phyloP scores from a whole-genome alignment of 1,284 basidiomycete species.

The Marasmius fiardii region DNA sequence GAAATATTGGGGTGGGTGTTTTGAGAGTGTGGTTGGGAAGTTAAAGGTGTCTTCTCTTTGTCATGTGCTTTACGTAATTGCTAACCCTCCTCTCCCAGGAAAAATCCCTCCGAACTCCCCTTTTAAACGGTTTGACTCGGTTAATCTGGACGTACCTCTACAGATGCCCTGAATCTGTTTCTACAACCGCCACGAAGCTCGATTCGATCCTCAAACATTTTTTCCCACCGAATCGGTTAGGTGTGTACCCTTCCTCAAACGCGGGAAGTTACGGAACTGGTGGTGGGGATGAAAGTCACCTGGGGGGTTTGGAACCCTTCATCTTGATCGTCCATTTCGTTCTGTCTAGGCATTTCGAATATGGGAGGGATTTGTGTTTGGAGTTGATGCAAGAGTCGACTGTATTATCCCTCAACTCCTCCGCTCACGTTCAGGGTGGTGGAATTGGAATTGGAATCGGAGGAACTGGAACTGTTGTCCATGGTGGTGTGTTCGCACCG shows the following conservation, averaged over 20 bases:
- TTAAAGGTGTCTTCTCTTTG: slow-evolving; percentile 83
- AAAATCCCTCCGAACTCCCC: slow-evolving; percentile 65
- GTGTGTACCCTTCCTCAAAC: slow-evolving; percentile 64
- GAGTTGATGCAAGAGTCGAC: slow-evolving; percentile 73
- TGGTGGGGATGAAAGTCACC: too few species aligned
- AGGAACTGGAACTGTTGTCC: slow-evolving; percentile 73
- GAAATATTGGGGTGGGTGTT: slow-evolving; percentile 74
- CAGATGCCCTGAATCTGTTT: slow-evolving; percentile 83
- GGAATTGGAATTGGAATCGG: too few species aligned
- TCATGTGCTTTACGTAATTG: not conserved
- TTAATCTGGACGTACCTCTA: slow-evolving; percentile 94
- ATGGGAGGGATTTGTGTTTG: slow-evolving; percentile 79
- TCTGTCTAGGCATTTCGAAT: slow-evolving; percentile 84
- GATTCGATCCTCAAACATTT: slow-evolving; percentile 77
- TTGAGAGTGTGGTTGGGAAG: slow-evolving; percentile 71
- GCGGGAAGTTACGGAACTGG: too few species aligned
- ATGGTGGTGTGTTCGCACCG: too few species aligned
- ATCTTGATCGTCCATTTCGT: slow-evolving; percentile 82
- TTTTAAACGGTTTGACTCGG: slow-evolving; percentile 83
- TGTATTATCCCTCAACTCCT: slow-evolving; percentile 37
- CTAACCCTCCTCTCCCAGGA: slow-evolving; percentile 50
- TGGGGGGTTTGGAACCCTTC: slow-evolving; percentile 76
- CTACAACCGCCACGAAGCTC: slow-evolving; percentile 75
- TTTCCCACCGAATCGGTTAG: slow-evolving; percentile 71
- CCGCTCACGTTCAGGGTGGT: slow-evolving; percentile 75